Percentiles rank a stretch among this genome's conserved stretches.
Evolutionary conservation across 495 filamentous ascomycete species (phyloP).

Genomic region (Neohortaea acidophila): DNA sequence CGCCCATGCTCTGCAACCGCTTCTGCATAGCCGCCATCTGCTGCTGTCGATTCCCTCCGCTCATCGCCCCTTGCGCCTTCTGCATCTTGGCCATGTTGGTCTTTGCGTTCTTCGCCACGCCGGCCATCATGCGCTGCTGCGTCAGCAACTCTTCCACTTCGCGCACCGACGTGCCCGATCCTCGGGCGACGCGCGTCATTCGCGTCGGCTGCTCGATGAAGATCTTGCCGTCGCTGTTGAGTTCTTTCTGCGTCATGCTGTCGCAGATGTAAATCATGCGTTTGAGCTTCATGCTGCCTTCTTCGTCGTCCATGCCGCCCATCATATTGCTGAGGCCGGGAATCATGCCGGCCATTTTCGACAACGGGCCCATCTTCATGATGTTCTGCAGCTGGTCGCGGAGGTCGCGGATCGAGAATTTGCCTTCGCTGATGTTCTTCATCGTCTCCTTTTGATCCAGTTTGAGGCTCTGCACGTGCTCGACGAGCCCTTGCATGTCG

Average conservation of each 20-base stretch:
- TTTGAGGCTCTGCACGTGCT: constrained; percentile 94
- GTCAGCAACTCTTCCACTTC: constrained; percentile 97
- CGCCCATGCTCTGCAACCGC: constrained; percentile 81
- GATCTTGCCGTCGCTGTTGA: constrained; percentile 86
- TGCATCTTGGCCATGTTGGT: constrained; percentile 95
- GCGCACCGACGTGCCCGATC: constrained; percentile 77
- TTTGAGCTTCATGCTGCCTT: constrained; percentile 78
- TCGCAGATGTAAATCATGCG: constrained; percentile 99
- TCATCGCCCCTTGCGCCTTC: constrained; percentile 77
- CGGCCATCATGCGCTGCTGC: constrained; percentile 96
- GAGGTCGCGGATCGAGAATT: constrained; percentile 89
- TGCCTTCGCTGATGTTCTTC: constrained; percentile 92
- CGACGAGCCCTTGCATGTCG: constrained; percentile 85
- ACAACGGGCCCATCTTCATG: constrained; percentile 98
- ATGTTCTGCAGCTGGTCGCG: constrained; percentile 92
- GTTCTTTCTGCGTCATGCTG: constrained; percentile 87
- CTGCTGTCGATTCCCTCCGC: constrained; percentile 61
- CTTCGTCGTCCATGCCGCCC: constrained; percentile 90
- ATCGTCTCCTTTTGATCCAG: constrained; percentile 97
- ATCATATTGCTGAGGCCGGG: constrained; percentile 86
- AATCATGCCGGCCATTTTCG: constrained; percentile 98
- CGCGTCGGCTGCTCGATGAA: constrained; percentile 86
- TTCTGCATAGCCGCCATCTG: constrained; percentile 98
- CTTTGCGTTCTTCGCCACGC: constrained; percentile 98
- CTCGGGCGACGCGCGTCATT: constrained; percentile 82